Conservation (phyloP, 2,329 filamentous ascomycete species). For the Truncatella angustata region DNA sequence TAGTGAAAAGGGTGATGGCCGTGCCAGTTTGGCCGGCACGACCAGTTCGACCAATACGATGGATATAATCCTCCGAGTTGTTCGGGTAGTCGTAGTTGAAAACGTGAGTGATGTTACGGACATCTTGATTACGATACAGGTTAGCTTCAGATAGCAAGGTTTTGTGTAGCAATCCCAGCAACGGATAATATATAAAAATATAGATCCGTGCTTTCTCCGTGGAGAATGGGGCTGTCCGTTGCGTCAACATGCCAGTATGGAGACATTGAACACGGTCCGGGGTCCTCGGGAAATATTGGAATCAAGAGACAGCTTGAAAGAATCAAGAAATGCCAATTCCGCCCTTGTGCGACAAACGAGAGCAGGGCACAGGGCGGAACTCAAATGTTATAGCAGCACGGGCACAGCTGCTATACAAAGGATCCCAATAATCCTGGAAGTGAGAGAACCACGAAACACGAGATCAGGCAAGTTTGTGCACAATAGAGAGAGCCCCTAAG, state of each 20-base stretch:
- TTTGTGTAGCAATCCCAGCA: conserved; percentile 63
- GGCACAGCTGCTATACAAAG: conserved; percentile 68
- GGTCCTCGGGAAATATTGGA: conserved; percentile 56
- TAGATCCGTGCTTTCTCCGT: conserved; percentile 52
- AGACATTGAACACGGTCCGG: conserved; percentile 49
- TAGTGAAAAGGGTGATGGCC: conserved; percentile 97
- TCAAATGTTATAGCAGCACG: conserved; percentile 65
- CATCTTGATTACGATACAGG: conserved; percentile 76
- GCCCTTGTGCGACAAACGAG: conserved; percentile 67
- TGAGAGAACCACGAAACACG: conserved; percentile 77
- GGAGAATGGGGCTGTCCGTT: conserved; percentile 60
- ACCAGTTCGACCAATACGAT: conserved; percentile 93
- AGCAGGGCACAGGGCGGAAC: conserved; percentile 70
- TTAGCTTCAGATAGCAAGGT: conserved; percentile 70
- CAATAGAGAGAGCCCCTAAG: conserved; percentile 84
- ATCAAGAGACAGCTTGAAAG: conserved; percentile 68
- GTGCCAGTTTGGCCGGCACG: conserved; percentile 93
- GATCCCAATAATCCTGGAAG: conserved; percentile 83
- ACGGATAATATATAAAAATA: conserved; percentile 48
- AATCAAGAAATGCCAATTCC: conserved; percentile 77
- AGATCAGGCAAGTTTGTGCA: conserved; percentile 88
- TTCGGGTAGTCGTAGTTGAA: conserved; percentile 99
- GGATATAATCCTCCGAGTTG: conserved; percentile 98
- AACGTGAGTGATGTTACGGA: conserved; percentile 99
- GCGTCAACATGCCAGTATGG: conserved; percentile 55